Evolutionary conservation across 192 early-diverging fungal species (phyloP).

Genomic region (Entomortierella lignicola): DNA sequence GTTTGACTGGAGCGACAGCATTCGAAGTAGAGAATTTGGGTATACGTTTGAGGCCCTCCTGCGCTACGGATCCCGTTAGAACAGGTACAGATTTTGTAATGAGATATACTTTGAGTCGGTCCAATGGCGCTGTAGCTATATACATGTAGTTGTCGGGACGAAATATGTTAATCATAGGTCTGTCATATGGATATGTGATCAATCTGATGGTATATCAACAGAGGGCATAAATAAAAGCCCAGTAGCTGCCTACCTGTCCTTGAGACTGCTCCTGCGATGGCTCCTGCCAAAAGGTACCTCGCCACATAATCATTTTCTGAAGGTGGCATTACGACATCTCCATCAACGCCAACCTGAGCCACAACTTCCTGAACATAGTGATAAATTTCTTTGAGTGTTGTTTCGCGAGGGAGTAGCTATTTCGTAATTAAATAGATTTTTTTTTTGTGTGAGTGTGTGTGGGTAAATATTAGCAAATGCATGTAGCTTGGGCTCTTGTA

Average conservation of each 20-base stretch:
- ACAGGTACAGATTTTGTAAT: constrained; percentile 55
- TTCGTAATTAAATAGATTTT: too few species aligned
- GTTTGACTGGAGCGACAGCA: constrained; percentile 45
- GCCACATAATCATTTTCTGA: constrained; percentile 63
- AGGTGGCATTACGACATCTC: constrained; percentile 72
- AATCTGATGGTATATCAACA: too few species aligned
- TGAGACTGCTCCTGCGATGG: constrained; percentile 77
- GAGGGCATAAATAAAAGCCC: too few species aligned
- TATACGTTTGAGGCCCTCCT: constrained; percentile 49
- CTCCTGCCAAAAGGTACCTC: constrained; percentile 77
- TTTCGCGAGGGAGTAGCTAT: constrained; percentile 71
- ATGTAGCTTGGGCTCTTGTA: too few species aligned
- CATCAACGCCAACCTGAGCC: constrained; percentile 72
- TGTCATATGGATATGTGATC: too few species aligned
- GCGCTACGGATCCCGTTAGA: constrained; percentile 22
- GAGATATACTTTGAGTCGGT: constrained; percentile 75
- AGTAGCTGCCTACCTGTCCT: constrained; percentile 60
- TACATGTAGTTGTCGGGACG: not conserved
- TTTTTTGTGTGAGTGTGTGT: too few species aligned
- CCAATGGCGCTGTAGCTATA: constrained; percentile 72
- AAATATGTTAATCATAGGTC: not conserved
- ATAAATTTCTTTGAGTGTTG: constrained; percentile 71
- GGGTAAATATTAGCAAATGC: too few species aligned
- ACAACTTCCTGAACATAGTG: constrained; percentile 68
- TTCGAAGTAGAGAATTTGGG: constrained; percentile 46